Percentiles rank a stretch among this genome's conserved stretches.
Evolutionary conservation across 495 filamentous ascomycete genomes (phyloP).

Genomic region (Pseudoneurospora amorphoporcata): DNA sequence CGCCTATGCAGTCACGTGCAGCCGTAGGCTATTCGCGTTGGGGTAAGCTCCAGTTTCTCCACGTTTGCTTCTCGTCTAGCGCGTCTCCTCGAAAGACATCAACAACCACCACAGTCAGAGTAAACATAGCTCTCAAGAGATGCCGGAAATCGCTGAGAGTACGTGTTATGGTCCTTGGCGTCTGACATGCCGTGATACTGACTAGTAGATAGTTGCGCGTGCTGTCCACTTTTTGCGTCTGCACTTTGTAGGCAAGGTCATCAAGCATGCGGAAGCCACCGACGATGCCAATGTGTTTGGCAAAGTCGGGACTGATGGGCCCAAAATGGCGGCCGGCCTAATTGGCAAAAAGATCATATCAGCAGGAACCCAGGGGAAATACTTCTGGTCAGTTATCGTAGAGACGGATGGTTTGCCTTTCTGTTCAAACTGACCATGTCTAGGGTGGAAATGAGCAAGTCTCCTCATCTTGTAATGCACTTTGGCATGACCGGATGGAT

Average conservation of each 20-base stretch:
- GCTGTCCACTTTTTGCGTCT: conserved; percentile 74
- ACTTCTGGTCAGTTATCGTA: conserved; percentile 59
- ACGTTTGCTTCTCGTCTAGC: not conserved
- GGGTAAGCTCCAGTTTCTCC: not conserved
- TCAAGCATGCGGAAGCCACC: conserved; percentile 55
- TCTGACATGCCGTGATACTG: not conserved
- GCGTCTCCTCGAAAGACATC: not conserved
- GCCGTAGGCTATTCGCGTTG: conserved; percentile 16
- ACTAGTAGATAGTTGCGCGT: conserved; percentile 53
- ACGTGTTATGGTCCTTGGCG: conserved; percentile 2
- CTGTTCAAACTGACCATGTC: not conserved
- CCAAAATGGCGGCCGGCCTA: conserved; percentile 60
- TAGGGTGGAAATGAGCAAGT: conserved; percentile 38
- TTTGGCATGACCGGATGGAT: conserved; percentile 84
- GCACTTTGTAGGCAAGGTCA: conserved; percentile 72
- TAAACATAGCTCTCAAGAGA: conserved; percentile 18
- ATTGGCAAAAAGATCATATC: conserved; percentile 65
- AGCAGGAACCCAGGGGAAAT: conserved; percentile 84
- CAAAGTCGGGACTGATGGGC: conserved; percentile 69
- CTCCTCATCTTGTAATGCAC: conserved; percentile 86
- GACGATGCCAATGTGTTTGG: conserved; percentile 79
- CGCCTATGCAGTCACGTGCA: conserved; percentile 9
- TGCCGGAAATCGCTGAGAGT: conserved; percentile 79
- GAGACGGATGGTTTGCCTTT: not conserved
- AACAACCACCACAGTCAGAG: not conserved